These are phyloP conservation scores for Dioscorea cayenensis DNA, from an alignment of 116 monocot species.

Conservation along the genomic window DNA sequence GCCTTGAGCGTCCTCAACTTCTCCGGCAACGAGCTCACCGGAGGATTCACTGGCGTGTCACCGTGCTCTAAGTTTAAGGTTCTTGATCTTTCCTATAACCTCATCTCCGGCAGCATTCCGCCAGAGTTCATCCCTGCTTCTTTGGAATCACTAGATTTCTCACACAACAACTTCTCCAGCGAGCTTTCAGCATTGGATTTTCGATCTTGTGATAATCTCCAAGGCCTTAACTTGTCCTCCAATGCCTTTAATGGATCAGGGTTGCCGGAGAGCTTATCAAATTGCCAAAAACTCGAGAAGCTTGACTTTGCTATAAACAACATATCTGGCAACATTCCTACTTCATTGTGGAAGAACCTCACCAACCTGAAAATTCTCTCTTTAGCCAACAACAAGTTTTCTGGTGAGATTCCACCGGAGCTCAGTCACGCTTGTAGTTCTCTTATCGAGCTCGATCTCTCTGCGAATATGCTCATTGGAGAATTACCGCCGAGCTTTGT, in stretches of 20 bases:
- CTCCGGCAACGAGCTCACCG: slow-evolving; percentile 44
- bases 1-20: slow-evolving; percentile 46
- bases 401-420: slow-evolving; percentile 54
- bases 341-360: slow-evolving; percentile 31
- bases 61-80: slow-evolving; percentile 34
- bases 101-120: slow-evolving; percentile 44
- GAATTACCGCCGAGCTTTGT: slow-evolving; percentile 40
- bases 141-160: slow-evolving; percentile 37
- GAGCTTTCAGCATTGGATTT: slow-evolving; percentile 55
- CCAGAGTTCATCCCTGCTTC: slow-evolving; percentile 22
- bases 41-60: slow-evolving; percentile 19
- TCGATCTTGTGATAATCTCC: slow-evolving; percentile 46
- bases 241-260: slow-evolving; percentile 40
- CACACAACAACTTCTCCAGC: slow-evolving; percentile 67
- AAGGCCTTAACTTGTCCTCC: slow-evolving; percentile 41
- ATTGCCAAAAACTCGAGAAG: slow-evolving; percentile 39
- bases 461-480: slow-evolving; percentile 41
- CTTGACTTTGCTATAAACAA: slow-evolving; percentile 54
- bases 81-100: slow-evolving; percentile 61
- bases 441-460: slow-evolving; percentile 54
- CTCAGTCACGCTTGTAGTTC: slow-evolving; percentile 32
- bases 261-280: slow-evolving; percentile 36
- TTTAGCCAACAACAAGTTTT: slow-evolving; percentile 42
- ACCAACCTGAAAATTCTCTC: slow-evolving; percentile 29
- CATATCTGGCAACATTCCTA: slow-evolving; percentile 31